Base-by-base conservation (phyloP, 2,329 filamentous ascomycete genomes). In the Sclerotinia subarctica region DNA sequence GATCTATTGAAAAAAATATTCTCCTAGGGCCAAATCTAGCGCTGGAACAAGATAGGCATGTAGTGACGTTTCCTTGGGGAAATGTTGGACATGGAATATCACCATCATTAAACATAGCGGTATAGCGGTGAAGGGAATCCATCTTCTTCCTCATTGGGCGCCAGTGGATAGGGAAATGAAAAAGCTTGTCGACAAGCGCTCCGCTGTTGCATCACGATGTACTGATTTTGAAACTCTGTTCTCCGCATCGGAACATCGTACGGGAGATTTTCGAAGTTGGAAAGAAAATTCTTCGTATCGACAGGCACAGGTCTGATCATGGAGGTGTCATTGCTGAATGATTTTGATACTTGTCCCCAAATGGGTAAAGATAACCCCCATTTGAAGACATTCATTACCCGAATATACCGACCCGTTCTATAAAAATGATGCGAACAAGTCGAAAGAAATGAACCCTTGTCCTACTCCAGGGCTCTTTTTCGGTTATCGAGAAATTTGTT, bases 201-300 rank as follows among this genome's bases (percentile, higher is more conserved):
- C 46, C 44, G 58, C 58, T 62, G 58, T 51, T 62, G 59, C 59
- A 62, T 62, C 59, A 62, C 49, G 44, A 62, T 62, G 44, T 47
- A 32, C 44, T 47, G 42, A 47, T 60, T 60, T 32, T 35, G 26
- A 19, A 53, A 19, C 29, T 56, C 11, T 38, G 13, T 35, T 26
- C 59, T 62, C 59, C 59, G 59, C 59, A 51, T 51, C 44, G 58
- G 58, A 49, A 62, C 17, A 62, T 51, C 29, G 19, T 51, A 51
- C 59, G 46, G 46, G 35, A 51, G 29, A 38, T 38, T 49, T 58
- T 26, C 32, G 24, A 57, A 60, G 29, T 21, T 47, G 44, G 26
- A 19, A 60, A 35, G 57, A 32, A 15, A 49, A 11, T 49, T 49
- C 13, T 60, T 60, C 44, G 44, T 60, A 47, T 62, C 35, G 46